Evolutionary conservation across 768 basidiomycete species (phyloP), one percentile per base, ranked within the genome.

Genomic region (Strobilomyces dryophilus): DNA sequence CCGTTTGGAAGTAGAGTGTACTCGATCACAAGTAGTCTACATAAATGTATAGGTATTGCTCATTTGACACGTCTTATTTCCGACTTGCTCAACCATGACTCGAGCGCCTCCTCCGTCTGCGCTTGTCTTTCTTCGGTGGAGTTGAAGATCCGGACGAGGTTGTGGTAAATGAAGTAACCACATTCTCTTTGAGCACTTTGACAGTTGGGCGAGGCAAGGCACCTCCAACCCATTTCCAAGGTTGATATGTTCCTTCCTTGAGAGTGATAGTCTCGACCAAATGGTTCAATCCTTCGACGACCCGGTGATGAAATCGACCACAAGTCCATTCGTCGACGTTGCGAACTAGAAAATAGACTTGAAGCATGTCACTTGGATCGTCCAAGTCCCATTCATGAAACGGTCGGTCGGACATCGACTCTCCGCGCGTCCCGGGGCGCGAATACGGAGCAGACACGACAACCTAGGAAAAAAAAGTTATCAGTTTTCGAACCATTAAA

Each of bases 1-100:
- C 89, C 3, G 83, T 81, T 59, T 95, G 93, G 92, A 82, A 78
- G 62, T 78, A 67, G 53, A 65, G 12, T 21, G 15, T 7, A 45
- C 24, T 24, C 24, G 29, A 32, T 37, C 26, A 35, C 35, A 24
- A 34, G 31, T 47, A 44, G 12, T 17, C 32, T 52, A 41, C 51
- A 39, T 20, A 15, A 51, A 37, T 44, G 49, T 56, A 60, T 18
- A n/a, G n/a, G n/a, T n/a, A 45, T 12, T 14, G 31, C 35, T 17
- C 21, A 8, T 26, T 36, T 9, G 15, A 21, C 21, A 45, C n/a
- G 12, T 45, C 27, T 8, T 27, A 21, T n/a, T 48, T 24, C 14
- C n/a, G 49, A n/a, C 8, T n/a, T 36, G 42, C 37, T 53, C 45
- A 62, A 26, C 66, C 26, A 31, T 27, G 55, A 34, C 66, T 70